Evolutionary conservation across 1,284 basidiomycete genomes (phyloP), one percentile per base, ranked within the genome.

Genomic region (Thelephora terrestris): DNA sequence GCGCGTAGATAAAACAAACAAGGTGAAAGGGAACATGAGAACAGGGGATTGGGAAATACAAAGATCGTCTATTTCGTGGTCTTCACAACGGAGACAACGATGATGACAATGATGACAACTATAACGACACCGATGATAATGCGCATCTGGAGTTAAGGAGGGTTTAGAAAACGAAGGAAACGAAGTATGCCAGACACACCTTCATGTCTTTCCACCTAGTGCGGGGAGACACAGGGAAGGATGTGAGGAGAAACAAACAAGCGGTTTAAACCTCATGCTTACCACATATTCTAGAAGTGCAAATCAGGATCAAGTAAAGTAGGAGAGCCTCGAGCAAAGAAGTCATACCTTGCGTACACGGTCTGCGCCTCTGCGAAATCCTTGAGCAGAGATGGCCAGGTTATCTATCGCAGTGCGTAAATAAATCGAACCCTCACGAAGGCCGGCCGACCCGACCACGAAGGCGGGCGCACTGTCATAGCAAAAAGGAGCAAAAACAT

Each of bases 361-460:
- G 73, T 96, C 97, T 47, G 96, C 96, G 55, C 95, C 94, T 57
- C 91, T 80, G 54, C 93, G 83, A 82, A 99, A 99, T 25, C 93
- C 93, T 72, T 99, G 96, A 10, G 95, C 96, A n/a, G 93, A 97
- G 35, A 97, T 91, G 25, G 95, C 94, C 50, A 99, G 80, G 64
- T 88, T 97, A 69, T 99, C 95, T 95, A 58, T 27, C 39, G 29
- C 2, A 32, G 32, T 20, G 21, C 38, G 32, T 42, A 12, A 42
- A 18, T n/a, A 42, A 42, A 34, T 9, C 14, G n/a, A 43, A 38
- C 17, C 17, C 4, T 21, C 24, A 16, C 35, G 12, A 32, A 32
- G 29, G 29, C 29, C 29, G 29, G 14, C 7, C 29, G 14, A 14
- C 29, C 29, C 29, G 9, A 32, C 25, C 25, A 27, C 4, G 25